Evolutionary conservation across 495 filamentous ascomycete species (phyloP).

Genomic region (Aspergillus steynii): DNA sequence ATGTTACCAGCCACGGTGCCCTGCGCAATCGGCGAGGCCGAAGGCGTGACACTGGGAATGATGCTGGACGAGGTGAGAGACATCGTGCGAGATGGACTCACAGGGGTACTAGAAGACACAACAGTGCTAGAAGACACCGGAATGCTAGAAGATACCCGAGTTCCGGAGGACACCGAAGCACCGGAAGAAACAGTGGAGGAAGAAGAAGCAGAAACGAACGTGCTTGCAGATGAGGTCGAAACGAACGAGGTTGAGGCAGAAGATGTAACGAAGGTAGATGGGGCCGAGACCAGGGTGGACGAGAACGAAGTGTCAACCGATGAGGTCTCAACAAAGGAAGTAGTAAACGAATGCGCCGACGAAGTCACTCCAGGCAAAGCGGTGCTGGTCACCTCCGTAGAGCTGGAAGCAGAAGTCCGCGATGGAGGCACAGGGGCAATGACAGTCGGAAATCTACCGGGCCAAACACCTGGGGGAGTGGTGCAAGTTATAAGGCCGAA

Average conservation of each 20-base stretch:
- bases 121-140: background rate
- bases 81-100: slow-evolving; percentile 24
- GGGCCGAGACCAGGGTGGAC: slow-evolving; percentile 10
- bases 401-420: slow-evolving; percentile 16
- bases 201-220: slow-evolving; percentile 18
- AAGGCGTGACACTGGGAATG: slow-evolving; percentile 20
- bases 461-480: slow-evolving; percentile 37
- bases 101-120: slow-evolving; percentile 11
- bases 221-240: slow-evolving; percentile 19
- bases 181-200: background rate
- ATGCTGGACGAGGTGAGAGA: slow-evolving; percentile 25
- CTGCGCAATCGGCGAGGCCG: slow-evolving; percentile 22
- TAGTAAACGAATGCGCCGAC: slow-evolving; percentile 15
- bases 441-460: slow-evolving; percentile 25
- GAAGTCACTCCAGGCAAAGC: slow-evolving; percentile 13
- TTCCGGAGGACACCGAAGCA: no score
- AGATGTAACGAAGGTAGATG: slow-evolving; percentile 20
- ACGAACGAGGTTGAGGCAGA: slow-evolving; percentile 8
- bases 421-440: slow-evolving; percentile 25
- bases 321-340: slow-evolving; percentile 4
- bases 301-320: no score
- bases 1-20: slow-evolving; percentile 47
- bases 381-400: slow-evolving; percentile 2
- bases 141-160: no score
- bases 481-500: slow-evolving; percentile 43